Percentiles rank a stretch among this genome's conserved stretches.
Conservation (phyloP, 345 rosid genomes). For the Hibiscus trionum region DNA sequence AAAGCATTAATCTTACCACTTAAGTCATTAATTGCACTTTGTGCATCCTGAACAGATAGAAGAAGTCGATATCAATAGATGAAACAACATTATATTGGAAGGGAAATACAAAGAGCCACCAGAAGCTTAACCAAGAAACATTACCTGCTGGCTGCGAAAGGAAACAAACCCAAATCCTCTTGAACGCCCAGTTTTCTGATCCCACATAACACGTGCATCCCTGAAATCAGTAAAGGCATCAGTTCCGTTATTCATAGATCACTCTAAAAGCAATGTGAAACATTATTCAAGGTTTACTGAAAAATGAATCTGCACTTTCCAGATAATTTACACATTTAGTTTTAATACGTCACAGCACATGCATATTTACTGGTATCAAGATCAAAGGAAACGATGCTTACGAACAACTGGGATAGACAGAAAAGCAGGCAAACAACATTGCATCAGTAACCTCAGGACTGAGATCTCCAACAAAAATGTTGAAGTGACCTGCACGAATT, state of each 20-base stretch:
- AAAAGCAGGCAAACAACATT: conserved; percentile 78
- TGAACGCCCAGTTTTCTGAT: conserved; percentile 97
- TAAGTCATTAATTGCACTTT: conserved; percentile 88
- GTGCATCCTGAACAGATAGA: conserved; percentile 72
- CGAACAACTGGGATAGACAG: conserved; percentile 90
- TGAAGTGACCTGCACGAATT: conserved; percentile 61
- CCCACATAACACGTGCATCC: conserved; percentile 99
- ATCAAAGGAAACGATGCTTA: conserved; percentile 35
- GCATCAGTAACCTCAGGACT: conserved; percentile 99
- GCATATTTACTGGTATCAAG: not conserved
- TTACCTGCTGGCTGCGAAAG: conserved; percentile 86
- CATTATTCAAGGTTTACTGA: conserved; percentile 11
- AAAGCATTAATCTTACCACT: conserved; percentile 51
- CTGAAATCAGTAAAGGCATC: conserved; percentile 27
- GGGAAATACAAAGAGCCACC: not conserved
- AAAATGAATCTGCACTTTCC: not conserved
- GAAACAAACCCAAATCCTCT: conserved; percentile 99
- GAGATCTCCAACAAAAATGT: conserved; percentile 97
- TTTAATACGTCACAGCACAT: not conserved
- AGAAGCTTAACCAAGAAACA: not conserved
- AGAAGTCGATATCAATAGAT: not conserved
- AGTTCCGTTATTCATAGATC: not conserved
- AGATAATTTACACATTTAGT: not conserved
- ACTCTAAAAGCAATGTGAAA: not conserved
- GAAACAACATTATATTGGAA: conserved; percentile 5